Evolutionary conservation across 225 moss, liverwort and hornwort genomes (phyloP).

Genomic region (Climacium dendroides): DNA sequence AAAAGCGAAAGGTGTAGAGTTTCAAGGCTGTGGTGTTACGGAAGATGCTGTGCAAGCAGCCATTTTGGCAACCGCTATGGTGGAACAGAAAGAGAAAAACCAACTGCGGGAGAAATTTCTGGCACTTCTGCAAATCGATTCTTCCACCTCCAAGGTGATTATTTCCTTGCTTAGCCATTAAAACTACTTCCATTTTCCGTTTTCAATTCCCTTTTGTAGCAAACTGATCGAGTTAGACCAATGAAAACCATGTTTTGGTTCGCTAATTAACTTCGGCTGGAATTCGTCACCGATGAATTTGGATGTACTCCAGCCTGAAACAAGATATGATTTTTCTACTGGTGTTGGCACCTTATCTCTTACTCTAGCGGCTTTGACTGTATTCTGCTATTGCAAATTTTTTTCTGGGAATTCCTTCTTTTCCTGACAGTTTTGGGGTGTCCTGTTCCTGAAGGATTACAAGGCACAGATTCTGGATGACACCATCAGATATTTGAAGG

Average conservation of each 20-base stretch:
- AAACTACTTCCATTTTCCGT: no score
- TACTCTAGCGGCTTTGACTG: not conserved
- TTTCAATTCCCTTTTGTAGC: not conserved
- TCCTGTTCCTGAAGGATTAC: not conserved
- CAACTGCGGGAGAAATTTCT: constrained; percentile 13
- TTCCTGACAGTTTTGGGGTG: not conserved
- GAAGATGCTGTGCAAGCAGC: constrained; percentile 2
- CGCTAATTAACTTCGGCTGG: not conserved
- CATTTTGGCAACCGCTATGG: not conserved
- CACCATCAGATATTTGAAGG: constrained; percentile 13
- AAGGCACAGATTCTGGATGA: constrained; percentile 27
- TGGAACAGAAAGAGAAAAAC: constrained; percentile 11
- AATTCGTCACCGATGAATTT: not conserved
- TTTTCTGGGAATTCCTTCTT: not conserved
- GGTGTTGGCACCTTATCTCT: not conserved
- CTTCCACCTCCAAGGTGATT: constrained; percentile 8
- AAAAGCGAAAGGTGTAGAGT: constrained; percentile 7
- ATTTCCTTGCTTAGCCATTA: not conserved
- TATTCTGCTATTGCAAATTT: not conserved
- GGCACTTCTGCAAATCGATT: constrained; percentile 15
- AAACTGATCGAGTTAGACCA: not conserved
- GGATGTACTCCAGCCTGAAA: not conserved
- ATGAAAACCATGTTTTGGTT: not conserved
- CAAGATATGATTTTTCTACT: not conserved
- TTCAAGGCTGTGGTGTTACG: not conserved